Base-by-base conservation (phyloP, 2,329 filamentous ascomycete genomes). In the Penicillium sp. region DNA sequence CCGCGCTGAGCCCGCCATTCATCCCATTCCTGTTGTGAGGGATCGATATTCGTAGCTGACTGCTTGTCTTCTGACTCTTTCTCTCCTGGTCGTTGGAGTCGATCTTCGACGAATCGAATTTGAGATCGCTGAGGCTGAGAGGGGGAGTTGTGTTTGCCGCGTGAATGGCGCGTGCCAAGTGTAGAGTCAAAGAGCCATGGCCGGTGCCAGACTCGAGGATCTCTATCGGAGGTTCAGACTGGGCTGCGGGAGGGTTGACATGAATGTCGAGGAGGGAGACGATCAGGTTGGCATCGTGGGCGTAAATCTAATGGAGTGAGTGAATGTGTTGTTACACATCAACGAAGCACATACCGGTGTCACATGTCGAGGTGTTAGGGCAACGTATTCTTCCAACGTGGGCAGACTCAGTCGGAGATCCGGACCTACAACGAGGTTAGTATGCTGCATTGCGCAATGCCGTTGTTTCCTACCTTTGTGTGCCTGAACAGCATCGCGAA, bases 141-240 rank as follows among this genome's bases (percentile, higher is more conserved):
- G 80, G 78, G 6, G 80, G 73, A 3, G 77, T 71, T 2, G 82
- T 74, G 64, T 92, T 92, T 16, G 84, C 87, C 42, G 83, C 88
- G 66, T 92, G 87, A 42, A 94, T 83, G 2, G 88, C 88, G 47
- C 88, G 82, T 28, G 88, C 85, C 21, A 94, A 78, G 65, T 92
- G 83, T 4, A 94, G 72, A 0, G 89, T 93, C 52, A 94, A 72
- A 31, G 86, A 85, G 52, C 89, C 90, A 77, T 92, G 88, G n/a
- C 89, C 90, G 3, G 89, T 94, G 15, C 90, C 89, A 43, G 89
- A 89, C 71, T 94, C 90, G 47, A 94, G 85, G 42, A 94, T 88
- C 66, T 93, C 87, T 12, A 92, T 70, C 0, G 79, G 81, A 8
- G 76, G 70, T 34, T 61, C 57, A 15, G 61, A 57, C 6, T 66